Conservation (phyloP, 2,329 filamentous ascomycete species). For the Reticulascus tulasneorum region DNA sequence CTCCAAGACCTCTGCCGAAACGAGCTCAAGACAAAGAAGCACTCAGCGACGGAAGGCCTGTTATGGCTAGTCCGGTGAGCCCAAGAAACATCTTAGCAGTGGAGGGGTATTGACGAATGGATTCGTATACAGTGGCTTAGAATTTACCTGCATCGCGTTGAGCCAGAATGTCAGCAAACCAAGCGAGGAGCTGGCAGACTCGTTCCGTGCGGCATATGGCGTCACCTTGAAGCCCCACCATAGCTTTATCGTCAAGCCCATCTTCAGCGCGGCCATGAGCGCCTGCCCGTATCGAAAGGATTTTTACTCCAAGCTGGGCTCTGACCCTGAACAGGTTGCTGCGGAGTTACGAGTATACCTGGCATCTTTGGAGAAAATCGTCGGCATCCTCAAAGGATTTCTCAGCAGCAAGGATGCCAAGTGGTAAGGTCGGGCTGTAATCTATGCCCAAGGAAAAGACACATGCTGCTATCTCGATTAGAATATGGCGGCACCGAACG, state of each 20-base stretch:
- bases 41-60: constrained; percentile 82
- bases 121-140: constrained; percentile 65
- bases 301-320: constrained; percentile 85
- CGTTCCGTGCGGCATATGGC: constrained; percentile 83
- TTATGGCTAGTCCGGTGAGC: constrained; percentile 83
- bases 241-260: constrained; percentile 80
- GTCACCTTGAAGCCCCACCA: constrained; percentile 92
- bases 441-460: background rate
- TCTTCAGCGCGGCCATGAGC: constrained; percentile 90
- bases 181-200: constrained; percentile 72
- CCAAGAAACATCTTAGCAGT: no score
- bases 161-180: constrained; percentile 68
- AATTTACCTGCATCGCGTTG: constrained; percentile 87
- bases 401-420: constrained; percentile 53
- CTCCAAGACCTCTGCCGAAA: constrained; percentile 81
- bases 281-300: constrained; percentile 90
- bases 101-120: background rate
- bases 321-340: constrained; percentile 58
- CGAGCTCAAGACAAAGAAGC: constrained; percentile 86
- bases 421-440: constrained; percentile 36
- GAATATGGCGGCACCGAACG: no score
- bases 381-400: constrained; percentile 68
- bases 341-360: constrained; percentile 68
- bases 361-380: constrained; percentile 69
- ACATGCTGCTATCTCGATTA: background rate